Evolutionary conservation across 331 rosid genomes (phyloP).

Genomic region (Pyracantha coccinea): DNA sequence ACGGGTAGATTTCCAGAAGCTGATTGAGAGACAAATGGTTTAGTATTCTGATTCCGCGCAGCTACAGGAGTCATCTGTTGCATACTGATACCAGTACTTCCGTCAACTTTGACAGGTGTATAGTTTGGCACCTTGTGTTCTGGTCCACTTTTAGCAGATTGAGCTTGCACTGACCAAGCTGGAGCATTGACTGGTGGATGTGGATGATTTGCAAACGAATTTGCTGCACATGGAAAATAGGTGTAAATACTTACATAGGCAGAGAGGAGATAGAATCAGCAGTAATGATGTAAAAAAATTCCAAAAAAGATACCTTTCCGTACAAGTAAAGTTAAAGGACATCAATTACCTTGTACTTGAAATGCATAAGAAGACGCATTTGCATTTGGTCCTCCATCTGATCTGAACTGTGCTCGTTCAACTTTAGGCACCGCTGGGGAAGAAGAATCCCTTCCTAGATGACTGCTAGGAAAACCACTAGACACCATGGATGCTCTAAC

Average conservation of each 20-base stretch:
- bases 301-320: background rate
- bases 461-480: constrained; percentile 44
- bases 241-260: background rate
- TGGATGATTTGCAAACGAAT: constrained; percentile 46
- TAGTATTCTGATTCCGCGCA: constrained; percentile 49
- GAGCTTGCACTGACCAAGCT: constrained; percentile 68
- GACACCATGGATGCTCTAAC: constrained; percentile 44
- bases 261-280: background rate
- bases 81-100: constrained; percentile 22
- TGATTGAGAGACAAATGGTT: constrained; percentile 57
- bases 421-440: constrained; percentile 42
- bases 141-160: constrained; percentile 50
- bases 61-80: constrained; percentile 39
- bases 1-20: constrained; percentile 50
- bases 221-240: constrained; percentile 33
- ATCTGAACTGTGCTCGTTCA: constrained; percentile 52
- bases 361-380: constrained; percentile 55
- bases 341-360: constrained; percentile 57
- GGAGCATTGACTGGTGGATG: constrained; percentile 43
- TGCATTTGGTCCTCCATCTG: constrained; percentile 59
- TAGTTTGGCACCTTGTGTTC: constrained; percentile 54
- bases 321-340: background rate
- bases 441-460: constrained; percentile 59
- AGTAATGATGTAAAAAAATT: background rate
- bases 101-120: constrained; percentile 46